These are phyloP conservation scores for Xanthoconium purpureum DNA, from an alignment of 768 basidiomycete species.

Conservation along the genomic window DNA sequence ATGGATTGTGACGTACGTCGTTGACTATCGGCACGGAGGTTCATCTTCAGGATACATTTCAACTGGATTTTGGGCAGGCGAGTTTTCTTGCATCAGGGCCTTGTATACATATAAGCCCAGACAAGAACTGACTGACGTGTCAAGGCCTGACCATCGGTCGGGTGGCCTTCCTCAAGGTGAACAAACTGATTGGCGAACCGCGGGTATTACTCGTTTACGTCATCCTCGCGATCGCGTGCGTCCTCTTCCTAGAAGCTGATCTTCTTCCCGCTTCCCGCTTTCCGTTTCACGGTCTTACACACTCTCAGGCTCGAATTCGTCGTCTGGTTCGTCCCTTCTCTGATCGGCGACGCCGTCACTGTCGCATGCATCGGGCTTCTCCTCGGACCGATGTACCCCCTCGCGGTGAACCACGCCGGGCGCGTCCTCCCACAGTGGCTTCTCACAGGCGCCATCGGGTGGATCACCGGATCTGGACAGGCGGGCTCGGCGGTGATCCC, in stretches of 20 bases:
- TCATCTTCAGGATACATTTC: slow-evolving; percentile 43
- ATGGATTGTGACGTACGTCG: slow-evolving; percentile 4
- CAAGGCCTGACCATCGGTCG: slow-evolving; percentile 55
- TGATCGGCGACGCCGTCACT: slow-evolving; percentile 49
- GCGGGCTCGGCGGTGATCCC: slow-evolving; percentile 67
- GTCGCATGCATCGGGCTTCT: slow-evolving; percentile 52
- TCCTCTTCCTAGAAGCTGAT: neutral
- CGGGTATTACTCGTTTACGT: slow-evolving; percentile 49
- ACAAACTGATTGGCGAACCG: slow-evolving; percentile 50
- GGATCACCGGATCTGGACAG: slow-evolving; percentile 63
- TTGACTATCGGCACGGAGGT: neutral
- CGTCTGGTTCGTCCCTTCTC: slow-evolving; percentile 52
- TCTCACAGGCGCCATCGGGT: slow-evolving; percentile 56
- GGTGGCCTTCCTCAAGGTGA: slow-evolving; percentile 49
- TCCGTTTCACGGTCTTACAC: neutral
- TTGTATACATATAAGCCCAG: neutral
- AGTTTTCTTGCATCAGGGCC: neutral
- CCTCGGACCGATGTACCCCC: slow-evolving; percentile 47
- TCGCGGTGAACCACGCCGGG: slow-evolving; percentile 61
- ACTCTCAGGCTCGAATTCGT: slow-evolving; percentile 46
- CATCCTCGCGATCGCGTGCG: slow-evolving; percentile 39
- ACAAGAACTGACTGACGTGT: neutral
- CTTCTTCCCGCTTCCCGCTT: neutral
- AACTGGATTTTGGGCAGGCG: slow-evolving; percentile 51
- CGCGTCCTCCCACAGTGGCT: slow-evolving; percentile 67